phyloP scores from a whole-genome alignment of 768 basidiomycete genomes.

The Termitomyces bulborhizus region DNA sequence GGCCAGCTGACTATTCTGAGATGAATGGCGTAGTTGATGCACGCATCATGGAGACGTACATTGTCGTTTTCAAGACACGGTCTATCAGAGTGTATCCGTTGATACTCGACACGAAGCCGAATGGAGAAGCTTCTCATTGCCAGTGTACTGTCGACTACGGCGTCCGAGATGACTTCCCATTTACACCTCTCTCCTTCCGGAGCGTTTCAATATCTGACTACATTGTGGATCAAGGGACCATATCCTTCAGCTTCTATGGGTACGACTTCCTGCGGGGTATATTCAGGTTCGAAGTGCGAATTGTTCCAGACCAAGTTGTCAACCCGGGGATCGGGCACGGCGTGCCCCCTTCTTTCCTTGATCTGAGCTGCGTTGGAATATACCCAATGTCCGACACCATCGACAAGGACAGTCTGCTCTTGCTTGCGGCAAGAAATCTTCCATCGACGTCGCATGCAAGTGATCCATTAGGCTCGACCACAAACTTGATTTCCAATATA shows the following conservation, averaged over 20 bases:
- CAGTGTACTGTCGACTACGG: neutral
- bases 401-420: constrained; percentile 6
- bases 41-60: constrained; percentile 38
- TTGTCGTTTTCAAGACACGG: constrained; percentile 47
- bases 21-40: constrained; percentile 36
- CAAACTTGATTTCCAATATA: neutral
- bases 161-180: constrained; percentile 1
- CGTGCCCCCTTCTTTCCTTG: constrained; percentile 20
- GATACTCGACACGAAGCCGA: neutral
- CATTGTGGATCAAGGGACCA: constrained; percentile 5
- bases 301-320: constrained; percentile 14
- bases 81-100: constrained; percentile 43
- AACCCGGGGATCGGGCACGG: neutral
- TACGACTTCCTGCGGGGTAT: constrained; percentile 44
- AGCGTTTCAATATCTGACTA: constrained; percentile 35
- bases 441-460: neutral
- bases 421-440: neutral
- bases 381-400: constrained; percentile 31
- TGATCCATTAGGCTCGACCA: neutral
- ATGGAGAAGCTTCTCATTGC: neutral
- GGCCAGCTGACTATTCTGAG: constrained; percentile 15
- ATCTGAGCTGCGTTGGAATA: constrained; percentile 36
- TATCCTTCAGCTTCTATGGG: constrained; percentile 34
- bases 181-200: constrained; percentile 31
- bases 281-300: constrained; percentile 37